phyloP scores from a whole-genome alignment of 1,139 yeast species.

The Suhomyces taliae region DNA sequence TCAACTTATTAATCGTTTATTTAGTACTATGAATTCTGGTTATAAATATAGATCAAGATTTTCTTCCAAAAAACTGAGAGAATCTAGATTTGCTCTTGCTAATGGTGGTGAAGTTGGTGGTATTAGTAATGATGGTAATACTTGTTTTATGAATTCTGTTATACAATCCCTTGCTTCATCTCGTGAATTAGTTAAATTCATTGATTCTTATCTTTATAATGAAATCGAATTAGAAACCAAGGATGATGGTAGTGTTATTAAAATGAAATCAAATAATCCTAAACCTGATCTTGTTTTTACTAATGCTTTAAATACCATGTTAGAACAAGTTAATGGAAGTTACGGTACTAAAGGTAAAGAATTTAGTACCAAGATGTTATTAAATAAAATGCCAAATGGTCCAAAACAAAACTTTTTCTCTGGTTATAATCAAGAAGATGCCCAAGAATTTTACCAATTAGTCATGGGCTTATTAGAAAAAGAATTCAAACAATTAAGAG shows the following conservation, averaged over 20 bases:
- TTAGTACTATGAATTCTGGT: conserved; percentile 14
- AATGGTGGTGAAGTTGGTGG: conserved; percentile 83
- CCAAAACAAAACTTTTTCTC: conserved; percentile 74
- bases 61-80: conserved; percentile 21
- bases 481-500: conserved; percentile 44
- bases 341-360: conserved; percentile 58
- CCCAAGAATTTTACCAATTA: conserved; percentile 89
- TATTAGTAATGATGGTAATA: conserved; percentile 82
- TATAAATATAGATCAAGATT: conserved; percentile 12
- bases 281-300: conserved; percentile 48
- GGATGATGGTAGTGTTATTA: conserved; percentile 20
- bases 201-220: conserved; percentile 45
- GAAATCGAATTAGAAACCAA: conserved; percentile 21
- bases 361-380: conserved; percentile 63
- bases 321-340: conserved; percentile 55
- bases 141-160: conserved; percentile 92
- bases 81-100: conserved; percentile 40
- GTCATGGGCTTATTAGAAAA: conserved; percentile 71
- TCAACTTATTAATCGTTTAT: conserved; percentile 4
- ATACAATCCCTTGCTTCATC: conserved; percentile 83
- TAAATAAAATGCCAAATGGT: conserved; percentile 74
- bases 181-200: conserved; percentile 55
- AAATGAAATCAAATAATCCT: conserved; percentile 32
- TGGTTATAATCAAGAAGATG: conserved; percentile 92
- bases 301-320: conserved; percentile 47